Evolutionary conservation across 1,139 yeast genomes (phyloP), one percentile per base, ranked within the genome.

Genomic region (Yamadazyma songkhlaensis): DNA sequence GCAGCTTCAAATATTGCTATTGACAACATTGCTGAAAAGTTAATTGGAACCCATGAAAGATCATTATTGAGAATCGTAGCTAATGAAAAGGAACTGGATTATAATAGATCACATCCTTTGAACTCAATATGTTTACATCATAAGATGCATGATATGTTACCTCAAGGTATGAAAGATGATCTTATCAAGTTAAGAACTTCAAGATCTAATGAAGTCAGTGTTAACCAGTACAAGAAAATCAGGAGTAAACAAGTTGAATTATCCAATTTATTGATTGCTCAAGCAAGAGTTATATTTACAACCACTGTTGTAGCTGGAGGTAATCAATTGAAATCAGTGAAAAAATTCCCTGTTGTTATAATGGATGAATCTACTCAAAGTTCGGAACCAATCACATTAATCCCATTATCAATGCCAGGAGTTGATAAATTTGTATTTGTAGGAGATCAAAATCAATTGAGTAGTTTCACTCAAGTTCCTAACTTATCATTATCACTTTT

Each of bases 1-100:
- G 89, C 90, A 0, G 85, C 87, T 0, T 81, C 88, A 1, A 82
- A 82, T 50, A 79, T 82, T 53, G 89, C 90, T 2, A 81, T 82
- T 49, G 90, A 82, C 53, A 82, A 82, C 48, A 81, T 82, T 55
- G 89, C 88, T 0, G 89, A 82, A 50, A 81, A 82, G 50, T 63
- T 82, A 42, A 38, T 51, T 9, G 62, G 62, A 3, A 67, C 70
- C 29, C 75, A 76, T 44, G 74, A 72, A 6, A 68, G 68, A 35
- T 74, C 74, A 29, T 72, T 81, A 14, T 54, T 82, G 36, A 67
- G 90, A 62, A 79, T 82, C 41, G 75, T 79, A 1, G 76, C 88
- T 0, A 64, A 62, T 35, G 77, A 78, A 35, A 83, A 81, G 51
- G 86, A 82, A 49, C 60, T 66, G 27, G 86, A 81, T 46, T 83